Evolutionary conservation across 208 protist genomes (phyloP), one percentile per base, ranked within the genome.

Genomic region (Tetramitus jugosus): DNA sequence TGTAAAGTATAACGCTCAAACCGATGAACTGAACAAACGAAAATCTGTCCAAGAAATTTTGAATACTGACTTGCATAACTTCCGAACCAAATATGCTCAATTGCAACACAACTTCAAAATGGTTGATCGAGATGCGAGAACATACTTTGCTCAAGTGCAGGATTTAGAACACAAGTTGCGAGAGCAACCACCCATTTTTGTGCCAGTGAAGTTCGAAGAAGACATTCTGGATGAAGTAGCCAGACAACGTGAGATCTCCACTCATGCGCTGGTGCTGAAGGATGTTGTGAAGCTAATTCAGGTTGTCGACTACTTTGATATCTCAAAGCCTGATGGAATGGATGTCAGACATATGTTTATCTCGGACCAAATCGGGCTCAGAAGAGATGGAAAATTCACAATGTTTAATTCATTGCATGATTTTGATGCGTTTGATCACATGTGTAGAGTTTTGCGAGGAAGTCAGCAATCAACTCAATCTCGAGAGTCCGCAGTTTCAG

Each of bases 281-380:
- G 62, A 68, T 29, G 29, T 68, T 43, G 37, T 68, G 13, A 8
- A 68, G 13, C 7, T 68, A n/a, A 68, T 68, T 29, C 62, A 68
- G 42, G 35, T 68, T 68, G 29, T 68, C 8, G 42, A 43, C 17
- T 68, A 43, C 29, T 68, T 68, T 33, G 33, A 68, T 43, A 43
- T 68, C 29, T 68, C 62, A 2, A 10, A 68, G n/a, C 62, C 62
- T 39, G 37, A 43, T 33, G 29, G n/a, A 8, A 43, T 68, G 3
- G 62, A 68, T 37, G 42, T 20, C 4, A 68, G 62, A 42, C 17
- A 31, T 3, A 68, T 68, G 37, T 68, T 68, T 7, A 17, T 68
- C 1, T 43, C 37, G 26, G 62, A 68, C 8, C 62, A 68, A 68
- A 3, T 43, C 23, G 45, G 4, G 14, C 4, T 17, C 14, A 4